Conservation (phyloP, 768 basidiomycete genomes). For the Floccularia luteovirens region DNA sequence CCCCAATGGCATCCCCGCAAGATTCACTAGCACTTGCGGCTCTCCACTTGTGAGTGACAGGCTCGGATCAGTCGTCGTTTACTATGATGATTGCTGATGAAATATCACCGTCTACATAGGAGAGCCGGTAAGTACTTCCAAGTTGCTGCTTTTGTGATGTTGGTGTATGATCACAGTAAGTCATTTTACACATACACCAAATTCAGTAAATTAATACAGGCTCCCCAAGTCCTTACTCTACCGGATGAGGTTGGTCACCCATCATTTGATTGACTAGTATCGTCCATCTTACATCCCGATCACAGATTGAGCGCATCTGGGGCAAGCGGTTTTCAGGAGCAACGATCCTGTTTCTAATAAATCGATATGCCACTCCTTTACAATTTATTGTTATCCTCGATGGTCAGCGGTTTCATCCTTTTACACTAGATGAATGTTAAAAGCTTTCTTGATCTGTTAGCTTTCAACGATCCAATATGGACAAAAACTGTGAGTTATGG, state of each 20-base stretch:
- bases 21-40: no score
- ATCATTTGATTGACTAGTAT: neutral
- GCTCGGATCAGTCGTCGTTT: no score
- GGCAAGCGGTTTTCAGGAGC: slow-evolving; percentile 1
- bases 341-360: slow-evolving; percentile 2
- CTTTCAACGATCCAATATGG: slow-evolving; percentile 1
- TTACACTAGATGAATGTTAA: neutral
- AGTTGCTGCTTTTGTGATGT: slow-evolving; percentile 12
- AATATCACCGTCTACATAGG: no score
- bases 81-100: no score
- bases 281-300: neutral
- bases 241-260: neutral
- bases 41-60: no score
- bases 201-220: neutral
- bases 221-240: neutral
- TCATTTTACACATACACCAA: neutral
- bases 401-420: neutral
- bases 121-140: slow-evolving; percentile 13
- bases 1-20: no score
- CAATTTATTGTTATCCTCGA: slow-evolving; percentile 1
- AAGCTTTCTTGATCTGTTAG: neutral
- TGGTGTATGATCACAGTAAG: slow-evolving; percentile 14
- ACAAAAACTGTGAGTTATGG: neutral
- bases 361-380: slow-evolving; percentile 4
- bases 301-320: slow-evolving; percentile 4